phyloP scores from a whole-genome alignment of 2,329 filamentous ascomycete genomes.

The Colletotrichum gloeosporioides region DNA sequence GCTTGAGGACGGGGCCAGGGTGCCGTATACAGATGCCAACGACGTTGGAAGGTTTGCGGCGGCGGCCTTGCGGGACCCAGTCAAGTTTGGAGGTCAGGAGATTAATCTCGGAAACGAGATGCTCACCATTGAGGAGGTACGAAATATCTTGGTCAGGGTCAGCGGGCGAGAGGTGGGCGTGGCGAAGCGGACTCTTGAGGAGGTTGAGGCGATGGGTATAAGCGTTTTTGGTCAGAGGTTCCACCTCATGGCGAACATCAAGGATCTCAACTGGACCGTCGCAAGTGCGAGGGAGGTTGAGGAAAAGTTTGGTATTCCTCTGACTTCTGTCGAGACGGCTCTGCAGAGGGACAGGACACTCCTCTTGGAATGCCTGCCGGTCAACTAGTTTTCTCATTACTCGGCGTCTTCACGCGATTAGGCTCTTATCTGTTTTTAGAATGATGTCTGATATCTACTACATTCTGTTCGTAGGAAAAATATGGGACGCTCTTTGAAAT shows the following conservation, averaged over 20 bases:
- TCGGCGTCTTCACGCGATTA: neutral
- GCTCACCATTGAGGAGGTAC: slow-evolving; percentile 33
- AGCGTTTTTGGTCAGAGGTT: slow-evolving; percentile 26
- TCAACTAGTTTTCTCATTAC: neutral
- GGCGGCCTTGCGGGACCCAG: slow-evolving; percentile 33
- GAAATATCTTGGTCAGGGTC: slow-evolving; percentile 31
- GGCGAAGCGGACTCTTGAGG: slow-evolving; percentile 25
- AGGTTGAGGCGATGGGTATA: slow-evolving; percentile 23
- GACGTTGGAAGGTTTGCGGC: slow-evolving; percentile 38
- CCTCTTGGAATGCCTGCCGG: slow-evolving; percentile 17
- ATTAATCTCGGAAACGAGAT: slow-evolving; percentile 35
- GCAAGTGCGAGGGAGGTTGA: slow-evolving; percentile 20
- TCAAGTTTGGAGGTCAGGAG: slow-evolving; percentile 32
- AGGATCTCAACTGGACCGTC: slow-evolving; percentile 23
- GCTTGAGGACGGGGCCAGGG: slow-evolving; percentile 22
- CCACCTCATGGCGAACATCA: slow-evolving; percentile 30
- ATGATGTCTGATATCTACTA: fast-evolving
- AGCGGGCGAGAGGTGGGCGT: slow-evolving; percentile 32
- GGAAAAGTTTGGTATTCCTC: slow-evolving; percentile 32
- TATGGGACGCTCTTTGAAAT: fast-evolving
- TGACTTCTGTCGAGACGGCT: slow-evolving; percentile 30
- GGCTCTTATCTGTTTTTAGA: fast-evolving
- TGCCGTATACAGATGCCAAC: slow-evolving; percentile 32
- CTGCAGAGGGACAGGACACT: slow-evolving; percentile 28
- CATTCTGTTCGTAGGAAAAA: neutral